Base-by-base conservation (phyloP, 2,329 filamentous ascomycete species). In the Aotearoamyces nothofagi region DNA sequence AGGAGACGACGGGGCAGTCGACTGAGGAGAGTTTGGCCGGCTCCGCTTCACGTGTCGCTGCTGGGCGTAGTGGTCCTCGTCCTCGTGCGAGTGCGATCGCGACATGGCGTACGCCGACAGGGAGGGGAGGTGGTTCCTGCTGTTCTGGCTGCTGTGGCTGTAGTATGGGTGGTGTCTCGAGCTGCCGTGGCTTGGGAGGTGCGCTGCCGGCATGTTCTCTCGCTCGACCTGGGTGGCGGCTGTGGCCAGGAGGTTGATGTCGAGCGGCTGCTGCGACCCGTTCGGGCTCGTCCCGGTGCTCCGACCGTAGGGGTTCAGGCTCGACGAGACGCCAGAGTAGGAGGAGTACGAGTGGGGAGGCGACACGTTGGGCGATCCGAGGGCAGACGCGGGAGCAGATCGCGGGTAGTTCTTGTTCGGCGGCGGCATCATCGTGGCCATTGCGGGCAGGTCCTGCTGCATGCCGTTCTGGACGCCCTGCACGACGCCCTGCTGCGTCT, bases 101-200 rank as follows among this genome's bases (percentile, higher is more conserved):
- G 82, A 84, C 84, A 96, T 94, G 49, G 84, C 82, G 52, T 94
- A 94, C n/a, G 78, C 75, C 2, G 79, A 80, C 14, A 90, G 66
- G 33, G 44, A 49, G 7, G 48, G 44, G 3, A 51, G 38, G 32
- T 49, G 44, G 16, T 65, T 30, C 23, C 23, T 34, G 27, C 32
- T 35, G 38, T 51, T 55, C 31, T 60, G 60, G 33, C 28, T 57
- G 39, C 52, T 56, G 40, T 66, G 58, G 29, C 54, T 53, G 40
- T 64, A 67, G 47, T 67, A 69, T 4, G 60, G 63, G 45, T 67
- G 64, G 39, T 67, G 64, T 31, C 63, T 58, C 12, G 60, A 47
- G 35, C 55, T 54, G 36, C 59, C 55, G 33, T 41, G 40, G 27
- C 45, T 39, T 5, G 14, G 26, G 14, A 19, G 14, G 13, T 33